Evolutionary conservation across 2,329 filamentous ascomycete species (phyloP).

Genomic region (Alternaria postmessia): DNA sequence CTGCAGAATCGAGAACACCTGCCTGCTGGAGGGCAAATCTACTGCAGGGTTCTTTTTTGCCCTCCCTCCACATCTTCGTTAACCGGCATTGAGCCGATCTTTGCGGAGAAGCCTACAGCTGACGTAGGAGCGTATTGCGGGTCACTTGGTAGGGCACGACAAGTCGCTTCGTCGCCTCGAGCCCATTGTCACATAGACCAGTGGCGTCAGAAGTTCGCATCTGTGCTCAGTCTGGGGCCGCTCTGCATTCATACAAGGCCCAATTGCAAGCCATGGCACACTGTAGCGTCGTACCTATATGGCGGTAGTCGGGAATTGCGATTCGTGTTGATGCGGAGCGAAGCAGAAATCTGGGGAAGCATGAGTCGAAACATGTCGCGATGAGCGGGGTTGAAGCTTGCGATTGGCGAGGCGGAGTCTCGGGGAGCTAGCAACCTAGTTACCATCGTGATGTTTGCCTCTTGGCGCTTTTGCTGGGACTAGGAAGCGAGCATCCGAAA

Average conservation of each 20-base stretch:
- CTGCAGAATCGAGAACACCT: slow-evolving; percentile 3
- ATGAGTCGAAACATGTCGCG: slow-evolving; percentile 6
- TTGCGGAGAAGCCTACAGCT: background rate
- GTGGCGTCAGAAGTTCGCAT: slow-evolving; percentile 2
- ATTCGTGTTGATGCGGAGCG: slow-evolving; percentile 14
- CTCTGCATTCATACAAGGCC: background rate
- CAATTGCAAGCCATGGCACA: slow-evolving; percentile 12
- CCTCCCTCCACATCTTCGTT: background rate
- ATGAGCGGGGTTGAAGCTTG: background rate
- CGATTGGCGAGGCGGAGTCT: slow-evolving; percentile 16
- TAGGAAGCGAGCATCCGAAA: slow-evolving; percentile 14
- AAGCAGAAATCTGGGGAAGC: slow-evolving; percentile 3
- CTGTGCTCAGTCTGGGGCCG: slow-evolving; percentile 7
- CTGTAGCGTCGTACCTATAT: slow-evolving; percentile 8
- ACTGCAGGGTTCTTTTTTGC: background rate
- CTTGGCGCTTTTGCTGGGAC: background rate
- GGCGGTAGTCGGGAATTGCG: background rate
- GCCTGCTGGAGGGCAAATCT: background rate
- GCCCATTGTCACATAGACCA: slow-evolving; percentile 17
- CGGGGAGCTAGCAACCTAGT: background rate
- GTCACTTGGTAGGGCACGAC: slow-evolving; percentile 2
- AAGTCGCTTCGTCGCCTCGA: background rate
- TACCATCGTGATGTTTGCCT: slow-evolving; percentile 4
- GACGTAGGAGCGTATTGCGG: background rate
- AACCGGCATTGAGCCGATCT: background rate